phyloP scores from a whole-genome alignment of 345 rosid species.

The Eucalyptus pauciflora region DNA sequence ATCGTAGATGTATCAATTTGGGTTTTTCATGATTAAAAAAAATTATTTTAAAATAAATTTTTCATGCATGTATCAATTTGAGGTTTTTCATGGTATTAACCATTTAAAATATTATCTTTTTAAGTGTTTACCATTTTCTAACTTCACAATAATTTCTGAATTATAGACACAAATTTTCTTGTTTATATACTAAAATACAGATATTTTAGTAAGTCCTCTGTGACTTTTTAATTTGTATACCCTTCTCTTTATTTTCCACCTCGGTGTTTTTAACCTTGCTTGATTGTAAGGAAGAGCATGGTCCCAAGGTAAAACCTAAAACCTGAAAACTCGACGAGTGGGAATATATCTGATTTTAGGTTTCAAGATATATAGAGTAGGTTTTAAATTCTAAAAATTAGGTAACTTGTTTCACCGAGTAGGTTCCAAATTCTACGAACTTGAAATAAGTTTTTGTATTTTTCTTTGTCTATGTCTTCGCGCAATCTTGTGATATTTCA shows the following conservation, averaged over 20 bases:
- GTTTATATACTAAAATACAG: not conserved
- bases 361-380: no score
- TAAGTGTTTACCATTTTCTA: no score
- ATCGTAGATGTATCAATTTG: fast-evolving
- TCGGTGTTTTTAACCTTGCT: not conserved
- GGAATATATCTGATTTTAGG: fast-evolving
- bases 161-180: not conserved
- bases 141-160: not conserved
- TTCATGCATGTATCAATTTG: fast-evolving
- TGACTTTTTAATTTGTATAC: not conserved
- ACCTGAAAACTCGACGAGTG: fast-evolving
- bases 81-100: no score
- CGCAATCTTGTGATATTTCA: no score
- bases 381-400: no score
- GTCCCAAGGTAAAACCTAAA: no score
- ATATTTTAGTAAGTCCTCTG: not conserved
- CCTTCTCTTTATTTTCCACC: not conserved
- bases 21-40: fast-evolving
- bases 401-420: no score
- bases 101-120: no score
- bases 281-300: not conserved
- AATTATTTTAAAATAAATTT: no score
- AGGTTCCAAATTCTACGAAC: no score
- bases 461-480: no score
- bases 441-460: fast-evolving